Evolutionary conservation across 1,284 basidiomycete species (phyloP), one percentile per base, ranked within the genome.

Genomic region (Psilocybe mexicana): DNA sequence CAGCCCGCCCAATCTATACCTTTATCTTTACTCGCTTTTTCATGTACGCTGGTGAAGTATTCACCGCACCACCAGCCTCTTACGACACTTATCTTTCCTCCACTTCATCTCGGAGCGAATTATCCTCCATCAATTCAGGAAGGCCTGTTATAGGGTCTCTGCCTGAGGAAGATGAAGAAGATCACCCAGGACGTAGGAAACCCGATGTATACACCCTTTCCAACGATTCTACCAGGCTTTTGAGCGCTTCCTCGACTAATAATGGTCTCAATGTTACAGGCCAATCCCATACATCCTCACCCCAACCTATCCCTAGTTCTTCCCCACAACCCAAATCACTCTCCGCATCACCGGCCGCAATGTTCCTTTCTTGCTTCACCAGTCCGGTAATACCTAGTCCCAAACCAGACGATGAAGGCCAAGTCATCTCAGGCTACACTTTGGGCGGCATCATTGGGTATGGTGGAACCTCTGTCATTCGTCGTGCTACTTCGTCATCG

Each of bases 391-490:
- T 71, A 14, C 42, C 61, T 6, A 40, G 67, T 45, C 70, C 64
- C 25, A 65, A 74, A 2, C 79, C 81, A 2, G 85, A 88, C 63
- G 79, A 78, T n/a, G 85, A 88, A 65, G 86, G 85, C 2, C 75
- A 83, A 57, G 66, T 73, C 14, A 76, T 91, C n/a, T 77, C 79
- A 2, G 87, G 86, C 11, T 96, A 94, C 69, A 84, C 83, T 4
- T 81, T 98, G 0, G 94, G 92, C 23, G 79, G 81, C 49, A 78
- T 91, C 63, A 83, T 98, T 8, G 95, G 92, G 14, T 80, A 85
- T 54, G 95, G 96, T 5, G 92, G 88, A 6, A 94, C 94, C 70
- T 94, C 93, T n/a, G 87, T 86, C 43, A 92, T 98, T 49, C 79
- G 92, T 45, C 83, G 85, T 42, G 94, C 88, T 1, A 83, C 74